A percentile compares a stretch with the other conserved stretches of the same genome.
phyloP scores from a whole-genome alignment of 139 green algal genomes.

The Coelastrella sp. region DNA sequence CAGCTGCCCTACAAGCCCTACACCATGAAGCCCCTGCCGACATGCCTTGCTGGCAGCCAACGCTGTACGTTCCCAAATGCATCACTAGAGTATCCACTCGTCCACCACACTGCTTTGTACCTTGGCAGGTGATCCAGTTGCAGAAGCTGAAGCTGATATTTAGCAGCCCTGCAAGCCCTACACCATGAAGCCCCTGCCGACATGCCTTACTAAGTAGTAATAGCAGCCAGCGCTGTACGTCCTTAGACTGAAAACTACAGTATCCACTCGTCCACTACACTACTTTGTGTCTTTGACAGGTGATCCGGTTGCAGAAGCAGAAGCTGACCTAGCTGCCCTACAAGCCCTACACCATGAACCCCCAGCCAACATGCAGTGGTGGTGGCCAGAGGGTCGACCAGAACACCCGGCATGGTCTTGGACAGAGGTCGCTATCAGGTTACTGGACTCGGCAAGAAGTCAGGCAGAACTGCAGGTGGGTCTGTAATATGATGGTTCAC shows the following conservation, averaged over 20 bases:
- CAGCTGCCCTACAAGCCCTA: too few species aligned
- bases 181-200: too few species aligned
- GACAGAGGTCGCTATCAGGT: constrained; percentile 23
- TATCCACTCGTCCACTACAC: background rate
- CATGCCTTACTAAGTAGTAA: too few species aligned
- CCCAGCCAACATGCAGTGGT: constrained; percentile 23
- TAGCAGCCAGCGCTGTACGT: too few species aligned
- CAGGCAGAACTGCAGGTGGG: background rate
- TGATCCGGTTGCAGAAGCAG: background rate
- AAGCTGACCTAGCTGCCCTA: constrained; percentile 7
- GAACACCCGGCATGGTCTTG: background rate
- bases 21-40: too few species aligned
- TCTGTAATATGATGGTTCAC: background rate
- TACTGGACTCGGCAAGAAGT: background rate
- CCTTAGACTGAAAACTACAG: background rate
- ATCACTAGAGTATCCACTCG: too few species aligned
- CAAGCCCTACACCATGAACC: background rate
- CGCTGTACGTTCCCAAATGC: too few species aligned
- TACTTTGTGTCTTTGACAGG: background rate
- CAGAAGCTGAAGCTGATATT: too few species aligned
- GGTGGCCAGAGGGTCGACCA: constrained; percentile 21
- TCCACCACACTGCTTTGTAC: too few species aligned
- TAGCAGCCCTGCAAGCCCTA: too few species aligned
- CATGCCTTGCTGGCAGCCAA: too few species aligned
- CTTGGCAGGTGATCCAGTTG: too few species aligned